Base-by-base conservation (phyloP, 345 rosid species). In the Microcos paniculata region DNA sequence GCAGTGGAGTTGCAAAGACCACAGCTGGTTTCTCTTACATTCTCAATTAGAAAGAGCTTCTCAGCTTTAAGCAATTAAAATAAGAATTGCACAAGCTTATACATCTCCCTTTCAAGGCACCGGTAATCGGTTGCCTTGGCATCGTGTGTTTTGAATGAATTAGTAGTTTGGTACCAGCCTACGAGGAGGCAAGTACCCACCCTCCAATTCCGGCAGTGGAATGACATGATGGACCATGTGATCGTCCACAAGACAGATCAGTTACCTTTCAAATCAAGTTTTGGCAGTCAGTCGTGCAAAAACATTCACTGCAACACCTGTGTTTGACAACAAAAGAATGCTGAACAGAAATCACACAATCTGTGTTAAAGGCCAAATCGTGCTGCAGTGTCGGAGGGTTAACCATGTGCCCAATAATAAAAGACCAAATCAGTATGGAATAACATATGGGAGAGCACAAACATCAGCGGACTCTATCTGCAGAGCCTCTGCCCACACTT, bases 401-500 rank as follows among this genome's bases (percentile, higher is more conserved):
- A 46, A 61, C 65, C 70, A 14, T 18, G 42, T 58, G 72, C 59
- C 74, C 70, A 11, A 35, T 75, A 55, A 57, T 26, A 31, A 15
- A n/a, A n/a, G 12, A 71, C 72, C 61, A 70, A 69, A 77, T 85
- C 89, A 93, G 78, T 85, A 90, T 24, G 93, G 96, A 82, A 91
- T 83, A 51, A 93, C 94, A 42, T 90, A 93, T 6, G 96, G 98
- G 70, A 91, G 87, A 66, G 96, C 96, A 53, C 76, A 71, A 40
- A 85, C 33, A 73, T 93, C 93, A 58, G 88, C 92, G 40, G 87
- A 85, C 77, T 85, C 93, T 79, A 93, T 78, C 79, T 64, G 85
- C 73, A 84, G 62, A 78, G 90, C 86, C 64, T 87, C 84, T 72
- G 91, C 86, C 98, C 98, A 93, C 6, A 93, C 92, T 74, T 75